These are phyloP conservation scores for Xanthoceras sorbifolium DNA, from an alignment of 345 rosid genomes.

Conservation along the genomic window DNA sequence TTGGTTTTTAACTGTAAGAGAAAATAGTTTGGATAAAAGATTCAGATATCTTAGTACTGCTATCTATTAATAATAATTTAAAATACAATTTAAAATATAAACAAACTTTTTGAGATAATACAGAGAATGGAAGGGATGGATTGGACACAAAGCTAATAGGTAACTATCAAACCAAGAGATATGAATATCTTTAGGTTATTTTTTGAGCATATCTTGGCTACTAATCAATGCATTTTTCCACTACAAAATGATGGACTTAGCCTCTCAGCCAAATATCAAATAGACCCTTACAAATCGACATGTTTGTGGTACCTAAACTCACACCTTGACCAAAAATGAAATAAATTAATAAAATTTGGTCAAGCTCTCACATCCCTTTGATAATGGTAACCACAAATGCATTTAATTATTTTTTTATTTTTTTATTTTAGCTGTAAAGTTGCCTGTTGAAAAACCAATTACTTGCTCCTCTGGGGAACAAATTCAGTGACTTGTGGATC, in stretches of 20 bases:
- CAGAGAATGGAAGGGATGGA: too few relatives aligned
- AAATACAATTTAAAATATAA: too few relatives aligned
- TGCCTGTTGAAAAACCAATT: neutral
- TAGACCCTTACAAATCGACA: neutral
- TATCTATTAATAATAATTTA: too few relatives aligned
- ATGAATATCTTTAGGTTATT: neutral
- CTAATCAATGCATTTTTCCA: neutral
- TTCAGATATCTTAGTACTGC: too few relatives aligned
- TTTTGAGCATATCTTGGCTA: neutral
- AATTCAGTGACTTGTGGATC: conserved; percentile 4
- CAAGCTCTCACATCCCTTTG: neutral
- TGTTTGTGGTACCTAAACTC: neutral
- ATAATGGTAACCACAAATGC: neutral
- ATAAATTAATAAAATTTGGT: neutral
- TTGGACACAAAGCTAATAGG: neutral
- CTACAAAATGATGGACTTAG: neutral
- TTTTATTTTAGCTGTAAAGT: neutral
- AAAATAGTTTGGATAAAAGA: too few relatives aligned
- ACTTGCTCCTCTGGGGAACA: neutral
- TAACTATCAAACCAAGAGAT: neutral
- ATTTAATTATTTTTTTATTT: neutral
- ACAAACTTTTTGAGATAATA: too few relatives aligned
- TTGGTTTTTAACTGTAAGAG: too few relatives aligned
- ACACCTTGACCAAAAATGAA: neutral
- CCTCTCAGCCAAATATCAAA: conserved; percentile 6